Base-by-base conservation (phyloP, 2,329 filamentous ascomycete genomes). In the Didymella pinodella region DNA sequence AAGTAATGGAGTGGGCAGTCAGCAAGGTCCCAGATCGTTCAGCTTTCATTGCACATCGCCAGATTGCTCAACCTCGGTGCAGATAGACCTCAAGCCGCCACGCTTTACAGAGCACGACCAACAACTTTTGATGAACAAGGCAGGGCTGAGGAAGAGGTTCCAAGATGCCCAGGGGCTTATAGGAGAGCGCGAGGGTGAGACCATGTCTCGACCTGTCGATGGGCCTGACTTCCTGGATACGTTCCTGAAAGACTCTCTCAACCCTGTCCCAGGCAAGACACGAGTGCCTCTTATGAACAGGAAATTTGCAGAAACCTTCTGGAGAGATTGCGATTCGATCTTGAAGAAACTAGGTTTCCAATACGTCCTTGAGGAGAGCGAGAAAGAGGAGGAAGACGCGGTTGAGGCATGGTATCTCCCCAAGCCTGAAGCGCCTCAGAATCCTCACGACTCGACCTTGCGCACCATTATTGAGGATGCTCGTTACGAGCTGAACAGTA, bases 251-350 rank as follows among this genome's bases (percentile, higher is more conserved):
- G 88, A 91, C 75, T 81, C 85, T 8, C 74, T 87, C 55, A 79
- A 81, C 44, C 77, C 82, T 20, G 73, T 75, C 7, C 79, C 82
- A 46, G 81, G 80, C 32, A 83, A 81, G 65, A 82, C 82, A 63
- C 75, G 79, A 44, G 87, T 90, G 65, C 83, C 84, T 5, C 78
- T 83, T 7, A 74, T 82, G 16, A 90, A 91, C 68, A 87, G 88
- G 70, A 84, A 85, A 56, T 91, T 89, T 64, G 79, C 86, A 66
- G 80, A 86, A 61, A 84, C 84, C 2, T 89, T 90, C 71, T 88
- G 86, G 10, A 77, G 82, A 41, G 86, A 88, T 48, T 90, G 87
- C 70, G 80, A 82, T 63, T 78, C 81, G 11, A 71, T 91, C 28
- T 77, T 91, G 18, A 78, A 82, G 54, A 83, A 81, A 45, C 70